Evolutionary conservation across 2,329 filamentous ascomycete genomes (phyloP).

Genomic region (Salinomyces thailandicus): DNA sequence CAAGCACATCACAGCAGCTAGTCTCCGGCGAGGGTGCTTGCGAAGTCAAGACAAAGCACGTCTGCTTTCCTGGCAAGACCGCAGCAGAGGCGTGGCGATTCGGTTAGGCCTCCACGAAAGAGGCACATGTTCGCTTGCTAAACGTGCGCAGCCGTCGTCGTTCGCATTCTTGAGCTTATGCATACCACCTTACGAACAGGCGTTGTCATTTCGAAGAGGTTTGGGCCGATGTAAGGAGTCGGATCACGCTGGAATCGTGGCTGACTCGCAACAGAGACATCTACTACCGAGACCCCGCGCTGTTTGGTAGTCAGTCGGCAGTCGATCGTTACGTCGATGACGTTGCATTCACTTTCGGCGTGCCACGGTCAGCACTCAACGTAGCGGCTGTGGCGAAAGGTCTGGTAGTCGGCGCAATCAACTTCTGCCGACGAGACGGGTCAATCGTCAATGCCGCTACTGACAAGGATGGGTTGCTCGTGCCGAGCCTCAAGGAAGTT

Average conservation of each 20-base stretch:
- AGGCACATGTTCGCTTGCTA: background rate
- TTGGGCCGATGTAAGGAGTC: background rate
- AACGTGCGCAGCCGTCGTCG: slow-evolving; percentile 37
- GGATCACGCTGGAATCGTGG: background rate
- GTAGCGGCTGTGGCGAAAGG: slow-evolving; percentile 68
- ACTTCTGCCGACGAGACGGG: slow-evolving; percentile 37
- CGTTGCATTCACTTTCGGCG: slow-evolving; percentile 57
- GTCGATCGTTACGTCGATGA: slow-evolving; percentile 67
- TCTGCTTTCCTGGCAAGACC: slow-evolving; percentile 46
- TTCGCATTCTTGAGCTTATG: slow-evolving; percentile 47
- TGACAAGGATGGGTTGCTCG: slow-evolving; percentile 46
- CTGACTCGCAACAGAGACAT: slow-evolving; percentile 49
- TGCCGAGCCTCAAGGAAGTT: slow-evolving; percentile 47
- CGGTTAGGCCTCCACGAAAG: slow-evolving; percentile 27
- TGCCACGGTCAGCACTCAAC: slow-evolving; percentile 56
- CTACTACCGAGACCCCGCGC: slow-evolving; percentile 63
- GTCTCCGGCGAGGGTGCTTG: background rate
- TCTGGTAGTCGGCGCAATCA: slow-evolving; percentile 51
- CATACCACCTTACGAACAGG: slow-evolving; percentile 41
- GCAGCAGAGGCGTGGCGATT: slow-evolving; percentile 50
- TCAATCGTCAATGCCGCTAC: slow-evolving; percentile 30
- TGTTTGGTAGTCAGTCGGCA: slow-evolving; percentile 58
- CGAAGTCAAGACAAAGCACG: slow-evolving; percentile 10
- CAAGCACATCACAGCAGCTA: background rate
- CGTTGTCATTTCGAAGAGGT: slow-evolving; percentile 48